phyloP scores from a whole-genome alignment of 2,329 filamentous ascomycete genomes.

The Periconia sp. region DNA sequence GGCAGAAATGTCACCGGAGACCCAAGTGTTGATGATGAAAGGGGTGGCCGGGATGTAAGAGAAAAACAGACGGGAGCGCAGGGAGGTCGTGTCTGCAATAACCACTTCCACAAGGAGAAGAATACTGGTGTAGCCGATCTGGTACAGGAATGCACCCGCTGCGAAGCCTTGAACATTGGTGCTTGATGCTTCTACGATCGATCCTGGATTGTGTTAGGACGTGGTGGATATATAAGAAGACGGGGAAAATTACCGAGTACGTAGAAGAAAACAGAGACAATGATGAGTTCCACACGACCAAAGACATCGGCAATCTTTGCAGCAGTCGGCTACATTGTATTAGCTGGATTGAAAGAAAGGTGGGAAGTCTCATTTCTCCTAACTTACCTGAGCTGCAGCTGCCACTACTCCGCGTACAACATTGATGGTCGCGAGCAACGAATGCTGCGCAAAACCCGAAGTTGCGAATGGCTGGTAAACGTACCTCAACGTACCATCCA shows the following conservation, averaged over 20 bases:
- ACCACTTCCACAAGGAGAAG: constrained; percentile 66
- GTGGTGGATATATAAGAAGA: not conserved
- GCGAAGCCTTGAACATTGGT: constrained; percentile 55
- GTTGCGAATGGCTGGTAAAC: constrained; percentile 55
- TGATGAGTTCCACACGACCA: constrained; percentile 61
- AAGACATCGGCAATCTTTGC: constrained; percentile 66
- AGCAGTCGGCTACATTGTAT: constrained; percentile 50
- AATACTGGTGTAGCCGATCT: constrained; percentile 63
- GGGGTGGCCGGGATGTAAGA: constrained; percentile 54
- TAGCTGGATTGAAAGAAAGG: not conserved
- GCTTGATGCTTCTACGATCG: constrained; percentile 59
- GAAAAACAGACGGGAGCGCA: constrained; percentile 64
- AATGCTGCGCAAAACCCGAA: constrained; percentile 54
- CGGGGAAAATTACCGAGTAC: constrained; percentile 42
- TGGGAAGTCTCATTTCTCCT: not conserved
- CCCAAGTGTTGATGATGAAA: constrained; percentile 59
- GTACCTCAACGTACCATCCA: constrained; percentile 48
- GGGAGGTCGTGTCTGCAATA: constrained; percentile 65
- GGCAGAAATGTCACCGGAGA: constrained; percentile 59
- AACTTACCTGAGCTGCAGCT: constrained; percentile 52
- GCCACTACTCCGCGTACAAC: constrained; percentile 62
- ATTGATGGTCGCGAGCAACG: constrained; percentile 60
- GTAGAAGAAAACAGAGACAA: constrained; percentile 60
- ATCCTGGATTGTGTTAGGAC: constrained; percentile 20
- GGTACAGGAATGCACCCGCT: constrained; percentile 43